Conservation (phyloP, 371 early-diverging fungal species). For the Syncephalastrum sp. region DNA sequence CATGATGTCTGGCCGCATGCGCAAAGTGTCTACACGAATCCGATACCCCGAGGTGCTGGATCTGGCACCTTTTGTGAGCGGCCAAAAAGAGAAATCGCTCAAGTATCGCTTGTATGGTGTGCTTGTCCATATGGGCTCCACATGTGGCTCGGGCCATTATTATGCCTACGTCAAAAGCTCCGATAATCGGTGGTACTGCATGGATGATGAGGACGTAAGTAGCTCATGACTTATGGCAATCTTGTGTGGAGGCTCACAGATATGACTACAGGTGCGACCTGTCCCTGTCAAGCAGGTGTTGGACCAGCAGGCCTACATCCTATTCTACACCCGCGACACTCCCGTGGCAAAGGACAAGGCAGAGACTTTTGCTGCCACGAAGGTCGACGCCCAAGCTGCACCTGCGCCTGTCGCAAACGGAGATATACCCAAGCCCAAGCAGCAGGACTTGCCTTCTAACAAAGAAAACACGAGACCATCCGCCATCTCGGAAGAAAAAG, state of each 20-base stretch:
- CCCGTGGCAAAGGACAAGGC: neutral
- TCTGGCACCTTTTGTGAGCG: slow-evolving; percentile 50
- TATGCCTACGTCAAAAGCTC: slow-evolving; percentile 66
- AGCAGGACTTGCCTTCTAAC: neutral
- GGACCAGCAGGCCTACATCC: slow-evolving; percentile 76
- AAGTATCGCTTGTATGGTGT: slow-evolving; percentile 74
- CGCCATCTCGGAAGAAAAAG: neutral
- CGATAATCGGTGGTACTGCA: slow-evolving; percentile 72
- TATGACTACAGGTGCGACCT: slow-evolving; percentile 35
- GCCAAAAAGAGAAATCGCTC: slow-evolving; percentile 18
- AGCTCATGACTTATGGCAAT: neutral
- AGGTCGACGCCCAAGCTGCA: neutral
- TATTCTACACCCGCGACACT: slow-evolving; percentile 64
- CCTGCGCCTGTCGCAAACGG: neutral
- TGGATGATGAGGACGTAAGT: slow-evolving; percentile 76
- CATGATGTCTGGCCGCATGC: slow-evolving; percentile 38
- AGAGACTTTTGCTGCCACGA: neutral
- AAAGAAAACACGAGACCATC: slow-evolving; percentile 1
- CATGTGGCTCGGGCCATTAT: slow-evolving; percentile 82
- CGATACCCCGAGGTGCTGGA: slow-evolving; percentile 50
- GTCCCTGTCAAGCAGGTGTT: slow-evolving; percentile 69
- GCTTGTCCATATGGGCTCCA: slow-evolving; percentile 71
- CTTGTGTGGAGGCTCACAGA: neutral
- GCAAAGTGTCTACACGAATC: slow-evolving; percentile 65
- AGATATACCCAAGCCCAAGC: no score